Evolutionary conservation across 2,329 filamentous ascomycete species (phyloP).

Genomic region (Pochonia chlamydosporia): DNA sequence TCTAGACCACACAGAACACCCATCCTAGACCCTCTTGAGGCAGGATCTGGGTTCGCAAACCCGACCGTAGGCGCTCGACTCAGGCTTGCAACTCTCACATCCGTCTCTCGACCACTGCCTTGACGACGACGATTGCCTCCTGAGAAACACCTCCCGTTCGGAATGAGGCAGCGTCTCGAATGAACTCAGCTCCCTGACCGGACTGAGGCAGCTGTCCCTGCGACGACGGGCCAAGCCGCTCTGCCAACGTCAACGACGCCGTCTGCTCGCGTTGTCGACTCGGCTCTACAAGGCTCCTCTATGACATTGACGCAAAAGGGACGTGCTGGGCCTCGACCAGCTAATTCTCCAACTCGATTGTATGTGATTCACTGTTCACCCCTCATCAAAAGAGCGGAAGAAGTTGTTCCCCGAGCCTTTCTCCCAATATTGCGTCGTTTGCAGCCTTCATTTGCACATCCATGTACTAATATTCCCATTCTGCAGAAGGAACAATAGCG

Average conservation of each 20-base stretch:
- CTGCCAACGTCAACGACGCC: conserved; percentile 18
- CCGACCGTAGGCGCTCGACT: not conserved
- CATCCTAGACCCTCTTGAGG: not conserved
- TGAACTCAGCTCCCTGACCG: conserved; percentile 55
- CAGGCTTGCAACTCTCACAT: not conserved
- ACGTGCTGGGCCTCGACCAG: conserved; percentile 55
- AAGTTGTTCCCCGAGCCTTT: not conserved
- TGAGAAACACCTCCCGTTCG: conserved; percentile 22
- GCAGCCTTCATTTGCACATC: not conserved
- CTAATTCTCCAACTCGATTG: conserved; percentile 49
- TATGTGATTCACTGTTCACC: conserved; percentile 30
- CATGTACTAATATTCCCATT: not conserved
- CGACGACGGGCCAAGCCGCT: conserved; percentile 18
- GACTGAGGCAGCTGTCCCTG: conserved; percentile 41
- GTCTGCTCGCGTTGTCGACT: conserved; percentile 10
- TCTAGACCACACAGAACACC: not conserved
- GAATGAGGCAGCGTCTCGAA: conserved; percentile 54
- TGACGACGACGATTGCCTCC: conserved; percentile 6
- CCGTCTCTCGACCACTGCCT: conserved; percentile 1
- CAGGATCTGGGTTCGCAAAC: not conserved
- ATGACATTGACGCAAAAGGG: conserved; percentile 43
- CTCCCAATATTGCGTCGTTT: not conserved
- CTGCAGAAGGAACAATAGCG: conserved; percentile 4
- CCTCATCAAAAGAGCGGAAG: not conserved
- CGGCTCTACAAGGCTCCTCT: conserved; percentile 16